phyloP scores from a whole-genome alignment of 495 filamentous ascomycete genomes.

The Cenococcum geophilum region DNA sequence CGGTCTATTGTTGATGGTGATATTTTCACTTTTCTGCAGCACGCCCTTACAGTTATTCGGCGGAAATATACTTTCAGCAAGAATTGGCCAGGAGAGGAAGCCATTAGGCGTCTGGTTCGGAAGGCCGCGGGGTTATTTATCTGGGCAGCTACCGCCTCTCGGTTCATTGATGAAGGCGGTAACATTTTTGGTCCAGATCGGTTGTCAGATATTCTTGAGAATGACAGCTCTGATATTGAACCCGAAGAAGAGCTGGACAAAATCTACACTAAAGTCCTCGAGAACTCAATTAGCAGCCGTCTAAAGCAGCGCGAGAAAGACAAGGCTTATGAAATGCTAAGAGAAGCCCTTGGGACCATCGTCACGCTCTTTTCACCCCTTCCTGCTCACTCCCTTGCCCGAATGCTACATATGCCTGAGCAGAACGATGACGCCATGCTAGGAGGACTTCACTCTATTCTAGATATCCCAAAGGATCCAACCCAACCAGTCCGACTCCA shows the following conservation, averaged over 20 bases:
- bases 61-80: background rate
- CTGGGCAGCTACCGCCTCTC: conserved; percentile 24
- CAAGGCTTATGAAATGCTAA: too few species aligned
- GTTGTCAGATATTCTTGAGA: background rate
- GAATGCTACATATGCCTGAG: too few species aligned
- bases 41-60: conserved; percentile 9
- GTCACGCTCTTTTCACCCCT: background rate
- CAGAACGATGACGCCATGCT: background rate
- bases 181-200: background rate
- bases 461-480: conserved; percentile 34
- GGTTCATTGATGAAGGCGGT: conserved; percentile 14
- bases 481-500: conserved; percentile 35
- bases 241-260: conserved; percentile 12
- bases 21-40: too few species aligned
- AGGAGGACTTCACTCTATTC: conserved; percentile 32
- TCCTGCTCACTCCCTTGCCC: too few species aligned
- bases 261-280: conserved; percentile 24
- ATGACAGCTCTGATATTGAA: background rate
- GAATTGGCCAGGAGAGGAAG: conserved; percentile 40
- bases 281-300: conserved; percentile 5
- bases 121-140: conserved; percentile 35
- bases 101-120: conserved; percentile 33
- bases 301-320: conserved; percentile 8
- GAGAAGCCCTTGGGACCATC: background rate
- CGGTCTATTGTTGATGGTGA: too few species aligned